Conservation (phyloP, 2,329 filamentous ascomycete species). For the Ustulina deusta region DNA sequence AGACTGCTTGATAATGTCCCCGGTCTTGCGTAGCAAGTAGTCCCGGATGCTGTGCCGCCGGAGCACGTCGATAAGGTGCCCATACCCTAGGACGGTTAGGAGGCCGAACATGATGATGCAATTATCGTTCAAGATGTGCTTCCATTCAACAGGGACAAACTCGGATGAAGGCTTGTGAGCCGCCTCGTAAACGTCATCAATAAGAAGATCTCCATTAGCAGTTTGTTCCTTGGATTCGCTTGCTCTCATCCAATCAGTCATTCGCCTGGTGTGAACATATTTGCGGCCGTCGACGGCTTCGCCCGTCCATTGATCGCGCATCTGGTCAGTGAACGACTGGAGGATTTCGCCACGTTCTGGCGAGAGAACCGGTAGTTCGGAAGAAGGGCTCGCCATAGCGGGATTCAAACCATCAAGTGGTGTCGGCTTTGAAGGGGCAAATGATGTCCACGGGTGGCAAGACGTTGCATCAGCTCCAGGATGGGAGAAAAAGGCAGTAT, state of each 20-base stretch:
- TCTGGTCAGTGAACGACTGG: background rate
- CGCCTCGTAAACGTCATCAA: conserved; percentile 13
- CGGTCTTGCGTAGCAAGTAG: background rate
- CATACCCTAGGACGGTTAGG: conserved; percentile 12
- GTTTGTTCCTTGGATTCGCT: background rate
- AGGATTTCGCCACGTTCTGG: conserved; percentile 5
- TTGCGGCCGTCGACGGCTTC: background rate
- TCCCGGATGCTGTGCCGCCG: conserved; percentile 1
- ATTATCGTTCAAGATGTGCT: conserved; percentile 9
- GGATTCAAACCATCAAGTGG: background rate
- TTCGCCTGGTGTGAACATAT: conserved; percentile 16
- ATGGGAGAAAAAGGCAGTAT: background rate
- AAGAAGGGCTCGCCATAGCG: background rate
- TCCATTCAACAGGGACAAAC: conserved; percentile 12
- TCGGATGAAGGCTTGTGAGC: background rate
- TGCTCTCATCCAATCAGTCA: conserved; percentile 20
- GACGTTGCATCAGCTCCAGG: background rate
- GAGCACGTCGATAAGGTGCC: conserved; percentile 17
- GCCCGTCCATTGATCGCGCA: conserved; percentile 19
- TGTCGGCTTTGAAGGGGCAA: background rate
- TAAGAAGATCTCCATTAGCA: conserved; percentile 19
- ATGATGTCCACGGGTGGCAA: background rate
- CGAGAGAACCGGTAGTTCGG: background rate
- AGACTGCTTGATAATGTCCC: background rate
- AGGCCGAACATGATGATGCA: conserved; percentile 23